Evolutionary conservation across 2,329 filamentous ascomycete genomes (phyloP).

Genomic region (Colletotrichum sp.): DNA sequence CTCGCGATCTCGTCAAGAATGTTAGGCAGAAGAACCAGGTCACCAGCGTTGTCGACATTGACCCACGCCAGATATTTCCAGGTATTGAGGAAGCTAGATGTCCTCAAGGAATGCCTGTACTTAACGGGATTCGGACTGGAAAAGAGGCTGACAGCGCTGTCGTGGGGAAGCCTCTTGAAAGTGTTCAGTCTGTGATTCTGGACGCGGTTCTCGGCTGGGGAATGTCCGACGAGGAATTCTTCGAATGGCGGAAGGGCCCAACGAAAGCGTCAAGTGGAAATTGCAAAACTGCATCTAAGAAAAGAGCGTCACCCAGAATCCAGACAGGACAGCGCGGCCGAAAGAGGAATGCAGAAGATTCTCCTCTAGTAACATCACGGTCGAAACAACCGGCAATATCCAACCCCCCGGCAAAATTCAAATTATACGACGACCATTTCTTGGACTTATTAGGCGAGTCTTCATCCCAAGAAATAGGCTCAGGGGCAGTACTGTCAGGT

Average conservation of each 20-base stretch:
- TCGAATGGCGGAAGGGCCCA: neutral
- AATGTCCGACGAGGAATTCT: neutral
- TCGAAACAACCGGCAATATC: neutral
- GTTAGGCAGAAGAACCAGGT: neutral
- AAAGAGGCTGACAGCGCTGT: neutral
- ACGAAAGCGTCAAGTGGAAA: neutral
- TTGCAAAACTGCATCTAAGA: neutral
- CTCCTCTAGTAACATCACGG: rapidly evolving
- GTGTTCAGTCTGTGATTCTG: neutral
- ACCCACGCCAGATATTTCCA: neutral
- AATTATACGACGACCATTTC: neutral
- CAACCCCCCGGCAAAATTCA: neutral
- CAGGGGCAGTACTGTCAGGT: neutral
- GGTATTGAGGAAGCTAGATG: neutral
- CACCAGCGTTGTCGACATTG: neutral
- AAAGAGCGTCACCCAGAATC: neutral
- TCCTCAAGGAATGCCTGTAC: neutral
- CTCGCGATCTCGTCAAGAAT: neutral
- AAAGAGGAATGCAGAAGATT: neutral
- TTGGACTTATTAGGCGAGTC: neutral
- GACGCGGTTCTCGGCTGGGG: neutral
- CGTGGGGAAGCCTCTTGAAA: neutral
- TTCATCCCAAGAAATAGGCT: neutral
- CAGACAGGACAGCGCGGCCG: neutral
- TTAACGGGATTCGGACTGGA: neutral